Evolutionary conservation across 2,329 filamentous ascomycete genomes (phyloP).

Genomic region (Diaporthe ilicicola): DNA sequence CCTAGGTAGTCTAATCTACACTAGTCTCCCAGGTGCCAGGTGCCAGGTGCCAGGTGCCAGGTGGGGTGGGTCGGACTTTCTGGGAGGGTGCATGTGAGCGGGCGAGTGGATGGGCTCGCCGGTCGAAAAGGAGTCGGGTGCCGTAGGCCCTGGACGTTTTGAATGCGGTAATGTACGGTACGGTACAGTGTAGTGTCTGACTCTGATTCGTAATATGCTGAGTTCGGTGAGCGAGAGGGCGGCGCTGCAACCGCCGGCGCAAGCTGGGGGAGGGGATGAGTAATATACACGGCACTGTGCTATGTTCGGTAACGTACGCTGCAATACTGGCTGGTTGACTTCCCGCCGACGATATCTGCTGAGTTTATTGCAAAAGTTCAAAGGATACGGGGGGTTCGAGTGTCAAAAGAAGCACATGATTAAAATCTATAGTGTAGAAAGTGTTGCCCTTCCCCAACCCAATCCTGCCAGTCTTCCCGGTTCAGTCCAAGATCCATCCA

Average conservation of each 20-base stretch:
- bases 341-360: slow-evolving; percentile 3
- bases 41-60: not conserved
- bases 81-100: too few species aligned
- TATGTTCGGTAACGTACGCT: not conserved
- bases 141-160: not conserved
- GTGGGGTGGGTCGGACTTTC: not conserved
- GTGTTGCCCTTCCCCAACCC: not conserved
- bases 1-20: too few species aligned
- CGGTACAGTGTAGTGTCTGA: not conserved
- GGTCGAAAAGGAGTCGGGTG: slow-evolving; percentile 19
- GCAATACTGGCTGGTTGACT: not conserved
- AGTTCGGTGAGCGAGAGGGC: slow-evolving; percentile 13
- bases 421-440: not conserved
- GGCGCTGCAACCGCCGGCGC: not conserved
- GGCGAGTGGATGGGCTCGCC: not conserved
- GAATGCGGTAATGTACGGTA: not conserved
- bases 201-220: slow-evolving; percentile 20
- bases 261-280: not conserved
- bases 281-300: not conserved
- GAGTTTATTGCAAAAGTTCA: not conserved
- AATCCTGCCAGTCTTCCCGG: not conserved
- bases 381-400: not conserved
- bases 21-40: not conserved
- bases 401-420: slow-evolving; percentile 1
- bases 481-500: not conserved